phyloP scores from a whole-genome alignment of 2,329 filamentous ascomycete genomes.

The Trichoderma oligosporum region DNA sequence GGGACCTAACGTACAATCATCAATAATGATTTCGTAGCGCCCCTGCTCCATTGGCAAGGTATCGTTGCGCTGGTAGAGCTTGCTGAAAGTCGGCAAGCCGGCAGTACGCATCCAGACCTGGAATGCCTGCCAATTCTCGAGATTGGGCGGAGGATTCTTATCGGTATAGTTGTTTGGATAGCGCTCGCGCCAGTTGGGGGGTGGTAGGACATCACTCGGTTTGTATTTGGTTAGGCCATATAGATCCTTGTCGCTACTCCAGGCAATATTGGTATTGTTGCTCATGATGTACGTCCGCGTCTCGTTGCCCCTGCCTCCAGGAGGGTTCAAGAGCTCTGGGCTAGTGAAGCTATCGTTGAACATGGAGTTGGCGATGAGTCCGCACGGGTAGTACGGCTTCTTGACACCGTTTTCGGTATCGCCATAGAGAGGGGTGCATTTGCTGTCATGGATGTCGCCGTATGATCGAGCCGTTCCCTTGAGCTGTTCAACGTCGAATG shows the following conservation, averaged over 20 bases:
- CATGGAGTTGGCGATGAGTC: constrained; percentile 90
- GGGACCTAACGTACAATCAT: constrained; percentile 61
- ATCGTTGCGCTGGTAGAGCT: constrained; percentile 83
- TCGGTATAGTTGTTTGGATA: constrained; percentile 69
- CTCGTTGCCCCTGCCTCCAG: constrained; percentile 28
- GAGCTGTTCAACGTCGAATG: constrained; percentile 78
- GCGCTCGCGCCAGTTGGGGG: constrained; percentile 75
- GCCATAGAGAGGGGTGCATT: constrained; percentile 70
- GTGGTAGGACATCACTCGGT: constrained; percentile 65
- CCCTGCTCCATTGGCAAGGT: constrained; percentile 62
- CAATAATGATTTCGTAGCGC: constrained; percentile 71
- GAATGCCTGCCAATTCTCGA: constrained; percentile 76
- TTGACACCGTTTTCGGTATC: constrained; percentile 40
- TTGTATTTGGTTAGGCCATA: constrained; percentile 70
- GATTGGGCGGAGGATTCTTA: constrained; percentile 62
- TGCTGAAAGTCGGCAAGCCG: constrained; percentile 89
- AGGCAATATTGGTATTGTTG: constrained; percentile 72
- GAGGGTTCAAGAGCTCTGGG: constrained; percentile 58
- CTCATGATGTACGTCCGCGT: constrained; percentile 68
- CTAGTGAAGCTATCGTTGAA: constrained; percentile 88
- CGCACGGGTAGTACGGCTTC: constrained; percentile 87
- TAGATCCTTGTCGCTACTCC: constrained; percentile 75
- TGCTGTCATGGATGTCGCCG: constrained; percentile 59
- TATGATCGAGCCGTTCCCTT: constrained; percentile 62
- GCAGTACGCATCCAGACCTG: constrained; percentile 99